These are phyloP conservation scores for Pseudogymnoascus sp. DNA, from an alignment of 2,329 filamentous ascomycete genomes.

Conservation along the genomic window DNA sequence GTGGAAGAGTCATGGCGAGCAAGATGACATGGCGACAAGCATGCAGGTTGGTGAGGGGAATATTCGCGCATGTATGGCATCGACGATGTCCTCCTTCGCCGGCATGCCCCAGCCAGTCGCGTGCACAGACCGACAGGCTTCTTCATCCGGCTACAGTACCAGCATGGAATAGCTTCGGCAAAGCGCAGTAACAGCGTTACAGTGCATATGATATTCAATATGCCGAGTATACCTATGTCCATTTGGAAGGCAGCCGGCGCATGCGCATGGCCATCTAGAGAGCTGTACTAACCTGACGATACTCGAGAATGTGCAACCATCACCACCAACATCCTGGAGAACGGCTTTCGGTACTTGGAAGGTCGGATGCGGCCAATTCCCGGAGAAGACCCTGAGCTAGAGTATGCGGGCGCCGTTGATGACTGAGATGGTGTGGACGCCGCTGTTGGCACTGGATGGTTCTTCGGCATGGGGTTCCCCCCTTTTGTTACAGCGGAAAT, in stretches of 20 bases:
- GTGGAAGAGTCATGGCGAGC: neutral
- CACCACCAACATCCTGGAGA: neutral
- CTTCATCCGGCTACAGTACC: neutral
- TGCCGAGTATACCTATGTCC: neutral
- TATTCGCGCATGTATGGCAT: neutral
- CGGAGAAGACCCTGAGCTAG: slow-evolving; percentile 3
- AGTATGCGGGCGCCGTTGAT: slow-evolving; percentile 1
- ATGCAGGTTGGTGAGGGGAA: neutral
- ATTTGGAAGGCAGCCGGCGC: neutral
- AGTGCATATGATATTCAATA: slow-evolving; percentile 1
- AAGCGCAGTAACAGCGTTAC: neutral
- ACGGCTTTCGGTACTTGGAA: slow-evolving; percentile 4
- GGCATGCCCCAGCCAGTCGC: neutral
- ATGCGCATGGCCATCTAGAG: neutral
- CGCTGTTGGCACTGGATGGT: neutral
- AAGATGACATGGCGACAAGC: neutral
- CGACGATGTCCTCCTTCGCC: neutral
- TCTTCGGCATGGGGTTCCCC: neutral
- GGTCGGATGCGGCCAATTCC: slow-evolving; percentile 4
- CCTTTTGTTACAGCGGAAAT: neutral
- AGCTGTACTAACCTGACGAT: neutral
- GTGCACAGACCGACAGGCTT: neutral
- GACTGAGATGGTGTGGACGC: neutral
- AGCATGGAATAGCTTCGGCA: neutral
- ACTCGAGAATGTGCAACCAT: neutral